A percentile compares a stretch with the other conserved stretches of the same genome.
Evolutionary conservation across 2,329 filamentous ascomycete genomes (phyloP).

Genomic region (Graphilbum fragrans): DNA sequence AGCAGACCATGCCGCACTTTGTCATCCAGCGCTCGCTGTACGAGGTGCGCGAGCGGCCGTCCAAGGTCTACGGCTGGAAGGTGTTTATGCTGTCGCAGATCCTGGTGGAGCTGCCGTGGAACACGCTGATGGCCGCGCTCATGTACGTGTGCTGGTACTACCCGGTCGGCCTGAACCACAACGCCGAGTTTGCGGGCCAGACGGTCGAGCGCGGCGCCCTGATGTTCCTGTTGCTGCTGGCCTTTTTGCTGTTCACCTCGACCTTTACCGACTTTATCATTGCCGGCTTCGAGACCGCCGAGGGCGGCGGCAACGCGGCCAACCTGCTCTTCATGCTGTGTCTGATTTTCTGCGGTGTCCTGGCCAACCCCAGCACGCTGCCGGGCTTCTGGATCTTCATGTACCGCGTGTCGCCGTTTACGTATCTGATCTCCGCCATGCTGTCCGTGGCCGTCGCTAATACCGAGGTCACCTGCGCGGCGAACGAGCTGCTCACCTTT

Average conservation of each 20-base stretch:
- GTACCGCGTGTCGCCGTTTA: slow-evolving; percentile 73
- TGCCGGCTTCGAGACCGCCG: slow-evolving; percentile 54
- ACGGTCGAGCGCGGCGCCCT: slow-evolving; percentile 59
- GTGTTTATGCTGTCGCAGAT: slow-evolving; percentile 78
- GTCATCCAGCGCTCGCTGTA: slow-evolving; percentile 72
- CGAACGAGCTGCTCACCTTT: slow-evolving; percentile 59
- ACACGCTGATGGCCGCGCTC: slow-evolving; percentile 58
- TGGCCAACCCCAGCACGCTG: slow-evolving; percentile 44
- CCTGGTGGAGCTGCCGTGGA: slow-evolving; percentile 76
- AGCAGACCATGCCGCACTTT: slow-evolving; percentile 79
- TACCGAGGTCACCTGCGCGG: slow-evolving; percentile 50
- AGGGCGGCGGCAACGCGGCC: slow-evolving; percentile 53
- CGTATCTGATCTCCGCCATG: slow-evolving; percentile 66
- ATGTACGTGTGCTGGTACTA: slow-evolving; percentile 69
- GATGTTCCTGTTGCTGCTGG: slow-evolving; percentile 73
- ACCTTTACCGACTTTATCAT: slow-evolving; percentile 67
- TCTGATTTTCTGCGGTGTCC: slow-evolving; percentile 48
- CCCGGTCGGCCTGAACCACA: slow-evolving; percentile 63
- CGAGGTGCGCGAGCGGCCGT: slow-evolving; percentile 74
- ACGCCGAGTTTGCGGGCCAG: slow-evolving; percentile 49
- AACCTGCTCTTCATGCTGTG: slow-evolving; percentile 47
- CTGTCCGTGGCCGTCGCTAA: slow-evolving; percentile 59
- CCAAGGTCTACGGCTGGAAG: slow-evolving; percentile 76
- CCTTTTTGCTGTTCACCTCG: slow-evolving; percentile 59
- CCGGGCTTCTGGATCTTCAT: slow-evolving; percentile 73